Base-by-base conservation (phyloP, 1,139 yeast species). In the Hyphopichia burtonii region DNA sequence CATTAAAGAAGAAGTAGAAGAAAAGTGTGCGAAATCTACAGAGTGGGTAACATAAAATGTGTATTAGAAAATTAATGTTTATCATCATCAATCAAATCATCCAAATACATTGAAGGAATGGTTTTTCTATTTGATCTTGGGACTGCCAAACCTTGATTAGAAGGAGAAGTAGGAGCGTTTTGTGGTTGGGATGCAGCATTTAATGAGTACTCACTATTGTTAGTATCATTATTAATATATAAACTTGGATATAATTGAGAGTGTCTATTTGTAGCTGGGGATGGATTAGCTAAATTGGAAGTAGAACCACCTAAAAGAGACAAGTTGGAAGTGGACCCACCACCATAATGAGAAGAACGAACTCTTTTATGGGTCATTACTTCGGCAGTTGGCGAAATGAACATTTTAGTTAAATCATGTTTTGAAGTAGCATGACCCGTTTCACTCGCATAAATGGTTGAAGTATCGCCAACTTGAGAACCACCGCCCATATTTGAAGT, bases 301-400 rank as follows among this genome's bases (percentile, higher is more conserved):
- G 57, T 54, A 10, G 68, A 59, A 3, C 59, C 65, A 16, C 56
- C 63, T 42, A 55, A 42, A 30, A 59, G 38, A 11, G 67, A 58
- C 36, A 63, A 49, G 44, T 57, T 61, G 12, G 65, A 42, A 14
- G 49, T 38, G 11, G 66, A 56, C n/a, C n/a, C n/a, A 14, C 15
- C 23, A 28, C 53, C 59, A 37, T 43, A 45, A 41, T 51, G 60
- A 6, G 55, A 43, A 1, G 73, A 59, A 41, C 59, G 61, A 36
- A 48, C 56, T 35, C 71, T 55, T 51, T 66, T 68, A 46, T 68
- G 74, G 46, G 71, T 71, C 80, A 82, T 78, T 32, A 83, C 85
- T 55, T 85, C 90, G 16, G 84, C 86, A 2, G 94, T 86, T 31
- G 95, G 95, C 5, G 93, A 84, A 43, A 86, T 79, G 59, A 83